Base-by-base conservation (phyloP, 129 eudicot genomes). In the Ambrosia artemisiifolia region DNA sequence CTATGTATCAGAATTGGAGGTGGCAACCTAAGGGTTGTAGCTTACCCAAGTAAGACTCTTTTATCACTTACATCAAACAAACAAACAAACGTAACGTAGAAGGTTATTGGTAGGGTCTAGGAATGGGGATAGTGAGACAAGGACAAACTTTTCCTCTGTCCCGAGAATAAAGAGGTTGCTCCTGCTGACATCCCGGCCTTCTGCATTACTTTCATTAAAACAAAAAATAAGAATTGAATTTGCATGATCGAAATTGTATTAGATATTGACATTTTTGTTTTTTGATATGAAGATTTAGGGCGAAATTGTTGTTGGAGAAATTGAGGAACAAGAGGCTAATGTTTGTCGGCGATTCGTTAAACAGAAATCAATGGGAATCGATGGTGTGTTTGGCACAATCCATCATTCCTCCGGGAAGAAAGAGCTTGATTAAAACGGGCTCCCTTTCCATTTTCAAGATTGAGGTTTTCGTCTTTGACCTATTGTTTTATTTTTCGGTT, bases 331-430 rank as follows among this genome's bases (percentile, higher is more conserved):
- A 92, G 92, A 85, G 98, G 83, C 86, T 92, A 43, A 89, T 92
- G 98, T 92, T 89, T 75, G 98, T 92, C 55, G 96, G 98, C 5
- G 98, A 89, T 55, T 92, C 98, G 34, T 62, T 92, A 82, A 92
- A 92, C 46, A 72, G 98, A 64, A 92, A 92, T 66, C 96, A 89
- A 28, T 92, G 98, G 96, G 96, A 89, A 79, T 92, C 98, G 8
- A 89, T 93, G 98, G 88, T 93, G 74, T 93, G 98, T 78, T 75
- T 93, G 82, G 95, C 88, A 47, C 98, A 93, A 70, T 93, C 98
- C 8, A 87, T 75, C 17, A 80, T 87, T 64, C 95, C 90, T 67
- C 84, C 84, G 2, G 96, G 87, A 18, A 85, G 85, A 56, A 92
- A 89, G 81, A 85, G 89, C 81, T 85, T 89, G 72, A 87, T 63